Percentiles rank a stretch among this genome's conserved stretches.
Evolutionary conservation across 2,329 filamentous ascomycete species (phyloP).

Genomic region (Aureobasidium zeae): DNA sequence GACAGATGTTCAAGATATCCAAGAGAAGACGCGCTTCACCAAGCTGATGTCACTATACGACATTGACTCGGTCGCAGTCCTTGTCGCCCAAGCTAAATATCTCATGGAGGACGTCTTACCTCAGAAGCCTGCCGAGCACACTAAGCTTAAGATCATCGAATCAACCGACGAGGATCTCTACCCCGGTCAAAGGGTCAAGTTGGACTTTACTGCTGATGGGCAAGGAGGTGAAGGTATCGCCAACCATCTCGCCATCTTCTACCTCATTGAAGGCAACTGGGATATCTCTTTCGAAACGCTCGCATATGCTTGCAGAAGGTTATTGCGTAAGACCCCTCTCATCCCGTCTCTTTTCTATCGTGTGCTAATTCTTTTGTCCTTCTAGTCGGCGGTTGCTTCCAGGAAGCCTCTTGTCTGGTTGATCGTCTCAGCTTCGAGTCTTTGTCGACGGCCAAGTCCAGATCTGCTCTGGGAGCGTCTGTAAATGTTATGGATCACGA

Average conservation of each 20-base stretch:
- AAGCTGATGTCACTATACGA: conserved; percentile 65
- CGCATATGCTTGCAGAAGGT: conserved; percentile 67
- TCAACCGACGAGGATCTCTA: conserved; percentile 40
- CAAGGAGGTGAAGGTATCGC: conserved; percentile 64
- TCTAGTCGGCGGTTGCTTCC: conserved; percentile 39
- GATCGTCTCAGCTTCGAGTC: conserved; percentile 42
- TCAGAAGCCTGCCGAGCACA: conserved; percentile 4
- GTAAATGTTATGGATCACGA: conserved; percentile 30
- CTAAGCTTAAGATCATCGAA: conserved; percentile 40
- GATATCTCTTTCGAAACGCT: conserved; percentile 59
- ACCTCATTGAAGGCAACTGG: conserved; percentile 65
- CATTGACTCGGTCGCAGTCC: conserved; percentile 63
- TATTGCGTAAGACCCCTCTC: conserved; percentile 59
- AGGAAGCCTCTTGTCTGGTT: conserved; percentile 47
- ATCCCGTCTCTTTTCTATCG: background rate
- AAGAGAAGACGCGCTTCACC: conserved; percentile 59
- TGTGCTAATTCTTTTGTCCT: conserved; percentile 19
- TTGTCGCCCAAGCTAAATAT: conserved; percentile 53
- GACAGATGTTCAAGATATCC: conserved; percentile 57
- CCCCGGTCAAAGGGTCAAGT: conserved; percentile 55
- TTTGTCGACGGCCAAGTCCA: conserved; percentile 34
- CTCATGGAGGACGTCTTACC: conserved; percentile 21
- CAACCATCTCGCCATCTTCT: conserved; percentile 74
- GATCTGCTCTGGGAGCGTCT: conserved; percentile 32
- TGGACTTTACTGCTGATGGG: conserved; percentile 56